Conservation (phyloP, 2,329 filamentous ascomycete genomes). For the Paecilomyces niveus region DNA sequence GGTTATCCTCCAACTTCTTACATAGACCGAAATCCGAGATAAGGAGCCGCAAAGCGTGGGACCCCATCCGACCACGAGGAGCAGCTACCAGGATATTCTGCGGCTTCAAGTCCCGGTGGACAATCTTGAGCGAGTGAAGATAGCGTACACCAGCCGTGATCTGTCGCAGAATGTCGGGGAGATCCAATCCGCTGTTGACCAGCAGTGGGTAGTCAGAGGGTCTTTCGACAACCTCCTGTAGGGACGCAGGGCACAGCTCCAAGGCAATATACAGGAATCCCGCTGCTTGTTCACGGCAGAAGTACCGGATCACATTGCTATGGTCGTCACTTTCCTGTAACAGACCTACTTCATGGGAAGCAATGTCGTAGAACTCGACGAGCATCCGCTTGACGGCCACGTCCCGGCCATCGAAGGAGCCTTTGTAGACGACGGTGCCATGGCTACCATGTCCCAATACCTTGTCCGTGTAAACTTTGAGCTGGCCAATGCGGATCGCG, state of each 20-base stretch:
- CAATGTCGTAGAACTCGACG: slow-evolving; percentile 91
- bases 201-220: slow-evolving; percentile 61
- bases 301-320: slow-evolving; percentile 94
- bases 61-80: slow-evolving; percentile 44
- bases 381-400: slow-evolving; percentile 97
- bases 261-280: slow-evolving; percentile 95
- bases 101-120: slow-evolving; percentile 93
- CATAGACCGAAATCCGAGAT: slow-evolving; percentile 97
- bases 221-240: slow-evolving; percentile 84
- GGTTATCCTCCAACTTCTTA: slow-evolving; percentile 91
- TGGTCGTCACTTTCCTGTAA: slow-evolving; percentile 92
- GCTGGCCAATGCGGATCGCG: slow-evolving; percentile 52
- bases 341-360: slow-evolving; percentile 85
- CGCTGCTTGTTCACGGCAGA: slow-evolving; percentile 78
- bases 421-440: slow-evolving; percentile 91
- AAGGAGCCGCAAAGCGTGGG: slow-evolving; percentile 69
- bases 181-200: slow-evolving; percentile 59
- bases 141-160: slow-evolving; percentile 85
- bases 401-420: slow-evolving; percentile 85
- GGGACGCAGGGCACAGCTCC: slow-evolving; percentile 85
- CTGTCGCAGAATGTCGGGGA: slow-evolving; percentile 76
- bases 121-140: slow-evolving; percentile 84
- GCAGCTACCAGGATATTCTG: slow-evolving; percentile 87
- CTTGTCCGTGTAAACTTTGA: slow-evolving; percentile 53
- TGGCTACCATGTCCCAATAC: slow-evolving; percentile 75